These are phyloP conservation scores for Irpex sp. DNA, from an alignment of 1,284 basidiomycete species.

Conservation along the genomic window DNA sequence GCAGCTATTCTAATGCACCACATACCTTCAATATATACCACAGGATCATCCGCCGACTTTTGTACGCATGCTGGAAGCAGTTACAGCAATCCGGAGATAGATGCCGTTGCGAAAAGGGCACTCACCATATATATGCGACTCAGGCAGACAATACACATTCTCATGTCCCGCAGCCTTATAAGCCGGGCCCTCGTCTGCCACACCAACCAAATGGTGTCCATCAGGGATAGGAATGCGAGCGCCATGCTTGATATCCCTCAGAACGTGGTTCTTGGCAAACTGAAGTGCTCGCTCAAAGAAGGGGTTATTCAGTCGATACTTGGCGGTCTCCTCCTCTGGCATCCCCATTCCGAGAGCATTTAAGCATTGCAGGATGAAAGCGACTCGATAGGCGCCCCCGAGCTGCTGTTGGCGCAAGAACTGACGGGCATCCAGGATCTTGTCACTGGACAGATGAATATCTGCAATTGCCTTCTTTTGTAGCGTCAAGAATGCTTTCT, in stretches of 20 bases:
- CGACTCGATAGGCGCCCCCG: constrained; percentile 48
- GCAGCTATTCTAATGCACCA: not conserved
- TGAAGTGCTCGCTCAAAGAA: constrained; percentile 53
- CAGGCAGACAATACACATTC: constrained; percentile 49
- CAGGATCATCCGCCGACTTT: constrained; percentile 8
- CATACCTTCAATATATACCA: constrained; percentile 14
- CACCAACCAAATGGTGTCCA: constrained; percentile 66
- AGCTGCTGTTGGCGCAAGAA: constrained; percentile 49
- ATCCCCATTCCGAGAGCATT: constrained; percentile 46
- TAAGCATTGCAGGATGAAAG: constrained; percentile 47
- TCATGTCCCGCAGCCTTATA: constrained; percentile 45
- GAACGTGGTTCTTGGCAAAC: constrained; percentile 55
- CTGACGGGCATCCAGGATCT: constrained; percentile 39
- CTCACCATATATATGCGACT: constrained; percentile 61
- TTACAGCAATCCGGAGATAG: not conserved
- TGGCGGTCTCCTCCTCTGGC: constrained; percentile 27
- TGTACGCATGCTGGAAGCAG: constrained; percentile 14
- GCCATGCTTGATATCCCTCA: constrained; percentile 68
- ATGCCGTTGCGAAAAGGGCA: not conserved
- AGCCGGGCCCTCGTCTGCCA: constrained; percentile 73
- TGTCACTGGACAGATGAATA: constrained; percentile 53
- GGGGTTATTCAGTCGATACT: constrained; percentile 41
- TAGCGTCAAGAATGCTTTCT: constrained; percentile 50
- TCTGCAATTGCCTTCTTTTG: constrained; percentile 51
- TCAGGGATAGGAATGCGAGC: constrained; percentile 70